Evolutionary conservation across 805 yeast species (phyloP).

Genomic region (Yarrowia sp.): DNA sequence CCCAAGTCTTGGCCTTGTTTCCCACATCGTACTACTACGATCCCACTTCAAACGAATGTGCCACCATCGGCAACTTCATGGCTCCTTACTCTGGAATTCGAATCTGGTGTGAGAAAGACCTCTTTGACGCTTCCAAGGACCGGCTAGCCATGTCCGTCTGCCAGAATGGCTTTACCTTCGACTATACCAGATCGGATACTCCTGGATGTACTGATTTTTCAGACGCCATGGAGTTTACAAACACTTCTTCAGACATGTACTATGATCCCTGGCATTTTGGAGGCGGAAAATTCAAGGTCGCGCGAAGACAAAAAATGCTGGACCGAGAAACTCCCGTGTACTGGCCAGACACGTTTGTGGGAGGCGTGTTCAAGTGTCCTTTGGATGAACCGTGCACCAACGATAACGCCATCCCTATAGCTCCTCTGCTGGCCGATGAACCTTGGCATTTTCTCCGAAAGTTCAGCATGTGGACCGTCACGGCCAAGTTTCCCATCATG

Average conservation of each 20-base stretch:
- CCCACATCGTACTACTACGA: conserved; percentile 24
- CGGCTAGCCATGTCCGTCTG: conserved; percentile 22
- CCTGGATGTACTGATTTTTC: conserved; percentile 11
- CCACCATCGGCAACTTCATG: conserved; percentile 26
- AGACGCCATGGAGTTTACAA: neutral
- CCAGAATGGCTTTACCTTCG: conserved; percentile 19
- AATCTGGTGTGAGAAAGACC: conserved; percentile 29
- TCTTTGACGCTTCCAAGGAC: conserved; percentile 10
- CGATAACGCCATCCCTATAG: conserved; percentile 52
- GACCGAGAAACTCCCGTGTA: conserved; percentile 55
- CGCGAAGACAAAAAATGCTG: conserved; percentile 62
- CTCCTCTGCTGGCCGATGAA: conserved; percentile 63
- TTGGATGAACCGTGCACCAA: conserved; percentile 37
- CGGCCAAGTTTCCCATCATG: conserved; percentile 49
- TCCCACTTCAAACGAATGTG: neutral
- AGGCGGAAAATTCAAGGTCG: conserved; percentile 60
- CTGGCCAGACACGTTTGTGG: conserved; percentile 66
- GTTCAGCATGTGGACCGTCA: conserved; percentile 52
- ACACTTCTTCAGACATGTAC: neutral
- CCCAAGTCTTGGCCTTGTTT: neutral
- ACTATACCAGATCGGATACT: neutral
- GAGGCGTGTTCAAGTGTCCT: conserved; percentile 64
- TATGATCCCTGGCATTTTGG: conserved; percentile 23
- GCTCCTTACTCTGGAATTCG: conserved; percentile 32
- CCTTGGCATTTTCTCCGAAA: conserved; percentile 42